Evolutionary conservation across 208 protist species (phyloP).

Genomic region (Polymyxa betae): DNA sequence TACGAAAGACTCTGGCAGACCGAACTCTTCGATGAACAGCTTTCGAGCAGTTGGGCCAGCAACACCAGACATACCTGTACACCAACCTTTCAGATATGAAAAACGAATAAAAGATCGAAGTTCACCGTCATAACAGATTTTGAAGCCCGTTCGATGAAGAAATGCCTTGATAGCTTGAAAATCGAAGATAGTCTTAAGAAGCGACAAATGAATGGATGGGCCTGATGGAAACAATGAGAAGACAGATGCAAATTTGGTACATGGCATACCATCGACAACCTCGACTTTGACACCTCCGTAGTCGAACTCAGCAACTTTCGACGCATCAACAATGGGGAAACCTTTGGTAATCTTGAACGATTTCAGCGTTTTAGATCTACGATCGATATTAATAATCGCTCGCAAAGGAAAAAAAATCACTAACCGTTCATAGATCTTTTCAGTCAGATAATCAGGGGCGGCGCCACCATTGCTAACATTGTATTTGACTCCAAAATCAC

Average conservation of each 20-base stretch:
- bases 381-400: background rate
- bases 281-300: constrained; percentile 35
- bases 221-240: background rate
- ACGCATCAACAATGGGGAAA: background rate
- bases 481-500: constrained; percentile 98
- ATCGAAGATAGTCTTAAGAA: constrained; percentile 91
- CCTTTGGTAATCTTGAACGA: background rate
- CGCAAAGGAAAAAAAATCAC: constrained; percentile 59
- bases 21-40: constrained; percentile 88
- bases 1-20: constrained; percentile 62
- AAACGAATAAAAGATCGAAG: constrained; percentile 51
- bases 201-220: constrained; percentile 79
- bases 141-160: background rate
- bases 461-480: constrained; percentile 94
- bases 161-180: constrained; percentile 78
- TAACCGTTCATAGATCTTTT: constrained; percentile 87
- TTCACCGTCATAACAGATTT: background rate
- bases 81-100: background rate
- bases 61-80: constrained; percentile 65
- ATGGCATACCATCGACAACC: constrained; percentile 52
- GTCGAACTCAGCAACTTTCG: background rate
- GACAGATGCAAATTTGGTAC: background rate
- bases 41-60: constrained; percentile 87
- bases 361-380: background rate
- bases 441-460: constrained; percentile 88